These are phyloP conservation scores for Tritrichomonas foetus DNA, from an alignment of 208 protist genomes.

Conservation along the genomic window DNA sequence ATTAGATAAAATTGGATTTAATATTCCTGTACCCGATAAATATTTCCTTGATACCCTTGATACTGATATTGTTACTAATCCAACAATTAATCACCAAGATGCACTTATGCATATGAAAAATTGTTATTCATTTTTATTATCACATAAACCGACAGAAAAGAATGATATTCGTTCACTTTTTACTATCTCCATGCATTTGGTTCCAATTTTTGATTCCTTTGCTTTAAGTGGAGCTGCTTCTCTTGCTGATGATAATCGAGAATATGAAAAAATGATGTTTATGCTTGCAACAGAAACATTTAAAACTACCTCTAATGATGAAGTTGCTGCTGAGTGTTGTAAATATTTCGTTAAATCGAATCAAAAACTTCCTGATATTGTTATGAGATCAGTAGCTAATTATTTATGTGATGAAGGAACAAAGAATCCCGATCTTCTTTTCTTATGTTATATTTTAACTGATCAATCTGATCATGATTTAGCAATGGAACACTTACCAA, in stretches of 20 bases:
- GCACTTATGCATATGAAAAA: neutral
- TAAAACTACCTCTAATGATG: neutral
- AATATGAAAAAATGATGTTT: neutral
- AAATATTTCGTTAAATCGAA: neutral
- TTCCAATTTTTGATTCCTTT: neutral
- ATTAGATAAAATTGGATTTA: neutral
- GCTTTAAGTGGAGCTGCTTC: neutral
- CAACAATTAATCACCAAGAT: neutral
- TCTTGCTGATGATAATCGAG: neutral
- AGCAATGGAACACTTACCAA: neutral
- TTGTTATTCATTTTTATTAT: neutral
- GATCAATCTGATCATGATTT: neutral
- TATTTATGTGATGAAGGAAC: neutral
- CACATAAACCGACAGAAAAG: too few species aligned
- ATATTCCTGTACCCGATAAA: neutral
- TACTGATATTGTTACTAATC: constrained; percentile 20
- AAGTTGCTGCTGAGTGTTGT: neutral
- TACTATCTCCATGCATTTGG: neutral
- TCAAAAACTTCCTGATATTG: neutral
- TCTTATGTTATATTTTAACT: neutral
- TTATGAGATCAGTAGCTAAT: neutral
- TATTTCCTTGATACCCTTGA: neutral
- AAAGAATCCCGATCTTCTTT: neutral
- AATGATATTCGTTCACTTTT: neutral
- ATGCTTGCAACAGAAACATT: neutral